These are phyloP conservation scores for Suhomyces sp. DNA, from an alignment of 805 yeast species.

Conservation along the genomic window DNA sequence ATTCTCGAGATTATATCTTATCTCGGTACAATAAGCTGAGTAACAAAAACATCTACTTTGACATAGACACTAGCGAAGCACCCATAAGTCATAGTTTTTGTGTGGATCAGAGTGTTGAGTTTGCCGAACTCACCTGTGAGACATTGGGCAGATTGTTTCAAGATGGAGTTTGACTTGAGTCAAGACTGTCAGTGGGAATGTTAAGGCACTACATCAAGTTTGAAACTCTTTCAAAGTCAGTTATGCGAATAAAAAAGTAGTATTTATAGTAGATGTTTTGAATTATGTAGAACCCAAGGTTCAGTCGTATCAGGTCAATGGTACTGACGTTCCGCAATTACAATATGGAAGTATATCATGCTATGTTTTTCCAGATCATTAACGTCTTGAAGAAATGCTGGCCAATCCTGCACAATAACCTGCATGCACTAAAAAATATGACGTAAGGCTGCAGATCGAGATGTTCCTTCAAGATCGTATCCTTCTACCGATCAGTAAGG, in stretches of 20 bases:
- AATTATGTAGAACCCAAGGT: conserved; percentile 2
- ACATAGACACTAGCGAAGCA: conserved; percentile 28
- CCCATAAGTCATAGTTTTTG: conserved; percentile 61
- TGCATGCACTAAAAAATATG: too few species aligned
- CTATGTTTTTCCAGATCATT: too few species aligned
- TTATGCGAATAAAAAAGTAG: neutral
- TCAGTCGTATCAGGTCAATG: neutral
- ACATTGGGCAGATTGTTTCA: conserved; percentile 8
- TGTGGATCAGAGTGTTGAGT: conserved; percentile 50
- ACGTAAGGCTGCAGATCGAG: too few species aligned
- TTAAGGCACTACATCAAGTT: too few species aligned
- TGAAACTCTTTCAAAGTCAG: neutral
- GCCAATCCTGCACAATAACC: too few species aligned
- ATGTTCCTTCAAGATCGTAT: too few species aligned
- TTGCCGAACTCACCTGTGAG: conserved; percentile 42
- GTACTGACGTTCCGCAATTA: neutral
- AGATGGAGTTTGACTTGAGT: neutral
- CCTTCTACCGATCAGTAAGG: too few species aligned
- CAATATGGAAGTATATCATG: neutral
- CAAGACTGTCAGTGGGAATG: neutral
- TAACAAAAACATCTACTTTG: conserved; percentile 29
- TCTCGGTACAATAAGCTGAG: conserved; percentile 30
- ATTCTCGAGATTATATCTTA: conserved; percentile 46
- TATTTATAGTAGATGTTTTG: neutral
- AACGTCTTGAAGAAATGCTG: too few species aligned